phyloP scores from a whole-genome alignment of 306 rosid genomes.

The Dryas drummondii region DNA sequence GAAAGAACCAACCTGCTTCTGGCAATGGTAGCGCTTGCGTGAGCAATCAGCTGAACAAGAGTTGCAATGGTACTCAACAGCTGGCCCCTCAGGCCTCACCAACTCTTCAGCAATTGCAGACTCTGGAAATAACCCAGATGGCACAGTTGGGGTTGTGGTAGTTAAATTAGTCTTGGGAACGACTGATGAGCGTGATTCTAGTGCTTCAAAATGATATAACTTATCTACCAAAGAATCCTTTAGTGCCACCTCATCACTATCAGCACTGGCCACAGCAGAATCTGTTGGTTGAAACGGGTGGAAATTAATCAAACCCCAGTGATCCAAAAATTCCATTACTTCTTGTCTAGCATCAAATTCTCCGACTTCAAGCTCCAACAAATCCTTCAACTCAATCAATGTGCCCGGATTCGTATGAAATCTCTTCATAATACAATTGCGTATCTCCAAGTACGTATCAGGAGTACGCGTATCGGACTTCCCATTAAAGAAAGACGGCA shows the following conservation, averaged over 20 bases:
- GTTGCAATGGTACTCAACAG: slow-evolving; percentile 95
- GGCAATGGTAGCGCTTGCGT: slow-evolving; percentile 97
- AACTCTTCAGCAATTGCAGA: slow-evolving; percentile 72
- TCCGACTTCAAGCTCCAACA: slow-evolving; percentile 73
- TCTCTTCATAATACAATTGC: slow-evolving; percentile 75
- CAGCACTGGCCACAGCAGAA: slow-evolving; percentile 38
- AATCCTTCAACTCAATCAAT: slow-evolving; percentile 64
- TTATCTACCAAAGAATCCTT: slow-evolving; percentile 63
- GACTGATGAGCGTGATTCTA: slow-evolving; percentile 42
- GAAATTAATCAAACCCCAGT: slow-evolving; percentile 95
- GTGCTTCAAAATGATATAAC: slow-evolving; percentile 73
- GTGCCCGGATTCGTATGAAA: slow-evolving; percentile 56
- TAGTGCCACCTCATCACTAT: slow-evolving; percentile 41
- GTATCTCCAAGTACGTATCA: slow-evolving; percentile 65
- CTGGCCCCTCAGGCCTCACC: slow-evolving; percentile 74
- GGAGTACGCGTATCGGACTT: slow-evolving; percentile 61
- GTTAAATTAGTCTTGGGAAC: slow-evolving; percentile 49
- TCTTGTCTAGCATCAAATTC: slow-evolving; percentile 75
- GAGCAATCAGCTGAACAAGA: slow-evolving; percentile 97
- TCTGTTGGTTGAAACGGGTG: slow-evolving; percentile 66
- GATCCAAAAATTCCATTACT: slow-evolving; percentile 78
- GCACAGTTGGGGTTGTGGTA: slow-evolving; percentile 43
- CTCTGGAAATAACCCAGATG: slow-evolving; percentile 79
- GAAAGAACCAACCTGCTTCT: slow-evolving; percentile 71
- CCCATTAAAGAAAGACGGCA: slow-evolving; percentile 75